Percentiles rank a stretch among this genome's conserved stretches.
Conservation (phyloP, 208 protist genomes). For the Eutreptiella sp. region DNA sequence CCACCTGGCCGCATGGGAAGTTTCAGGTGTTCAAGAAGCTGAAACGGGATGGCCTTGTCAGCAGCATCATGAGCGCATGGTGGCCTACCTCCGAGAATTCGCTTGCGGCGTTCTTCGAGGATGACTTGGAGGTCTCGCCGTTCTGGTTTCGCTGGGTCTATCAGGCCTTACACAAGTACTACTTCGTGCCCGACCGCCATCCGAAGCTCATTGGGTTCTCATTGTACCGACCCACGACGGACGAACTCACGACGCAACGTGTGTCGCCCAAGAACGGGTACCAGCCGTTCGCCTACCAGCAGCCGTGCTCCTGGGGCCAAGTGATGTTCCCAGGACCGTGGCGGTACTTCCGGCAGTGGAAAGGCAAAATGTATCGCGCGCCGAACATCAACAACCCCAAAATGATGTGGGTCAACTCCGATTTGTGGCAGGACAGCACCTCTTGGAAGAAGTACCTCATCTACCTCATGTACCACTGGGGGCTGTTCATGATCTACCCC, state of each 20-base stretch:
- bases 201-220: slow-evolving; percentile 31
- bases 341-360: slow-evolving; percentile 37
- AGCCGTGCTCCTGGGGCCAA: slow-evolving; percentile 42
- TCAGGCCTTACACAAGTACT: no score
- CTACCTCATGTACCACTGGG: slow-evolving; percentile 37
- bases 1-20: slow-evolving; percentile 43
- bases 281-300: slow-evolving; percentile 41
- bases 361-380: no score
- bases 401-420: slow-evolving; percentile 23
- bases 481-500: slow-evolving; percentile 46
- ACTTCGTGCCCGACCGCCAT: no score
- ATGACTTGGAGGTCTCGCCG: slow-evolving; percentile 38
- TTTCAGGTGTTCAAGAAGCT: slow-evolving; percentile 40
- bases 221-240: slow-evolving; percentile 36
- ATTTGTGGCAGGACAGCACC: slow-evolving; percentile 26
- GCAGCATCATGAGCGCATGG: slow-evolving; percentile 47
- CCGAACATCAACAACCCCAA: slow-evolving; percentile 6
- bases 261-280: neutral
- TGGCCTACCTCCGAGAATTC: slow-evolving; percentile 51
- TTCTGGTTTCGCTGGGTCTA: slow-evolving; percentile 54
- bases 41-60: slow-evolving; percentile 17
- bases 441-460: slow-evolving; percentile 51
- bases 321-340: slow-evolving; percentile 36
- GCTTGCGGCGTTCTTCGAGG: slow-evolving; percentile 47
- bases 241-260: slow-evolving; percentile 26